Evolutionary conservation across 2,329 filamentous ascomycete species (phyloP).

Genomic region (Lachnellula suecica): DNA sequence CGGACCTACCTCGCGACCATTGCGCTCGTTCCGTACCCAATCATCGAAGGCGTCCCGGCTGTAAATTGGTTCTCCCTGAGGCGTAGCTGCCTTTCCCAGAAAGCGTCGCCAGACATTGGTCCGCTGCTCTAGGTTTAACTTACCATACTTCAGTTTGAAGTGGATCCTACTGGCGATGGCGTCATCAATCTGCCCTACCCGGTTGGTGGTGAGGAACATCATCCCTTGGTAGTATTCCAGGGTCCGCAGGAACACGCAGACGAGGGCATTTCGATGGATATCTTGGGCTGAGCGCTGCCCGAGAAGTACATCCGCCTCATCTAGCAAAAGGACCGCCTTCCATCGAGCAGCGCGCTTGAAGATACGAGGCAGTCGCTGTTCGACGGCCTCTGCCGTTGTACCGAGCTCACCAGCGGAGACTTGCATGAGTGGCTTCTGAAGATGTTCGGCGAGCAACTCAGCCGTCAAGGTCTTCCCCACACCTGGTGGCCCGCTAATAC

Average conservation of each 20-base stretch:
- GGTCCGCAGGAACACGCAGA: conserved; percentile 34
- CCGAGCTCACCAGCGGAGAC: conserved; percentile 1
- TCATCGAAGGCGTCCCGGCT: conserved; percentile 10
- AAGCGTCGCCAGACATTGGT: conserved; percentile 9
- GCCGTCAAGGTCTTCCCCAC: background rate
- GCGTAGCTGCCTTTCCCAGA: conserved; percentile 6
- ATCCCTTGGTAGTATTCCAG: conserved; percentile 41
- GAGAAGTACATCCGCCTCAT: no score
- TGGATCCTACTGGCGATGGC: conserved; percentile 16
- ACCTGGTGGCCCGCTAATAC: background rate
- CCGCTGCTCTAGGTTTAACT: conserved; percentile 10
- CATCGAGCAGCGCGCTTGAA: conserved; percentile 38
- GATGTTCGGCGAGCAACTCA: background rate
- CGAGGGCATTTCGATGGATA: conserved; percentile 32
- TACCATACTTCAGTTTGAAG: conserved; percentile 19
- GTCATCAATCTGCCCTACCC: conserved; percentile 19
- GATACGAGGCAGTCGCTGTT: conserved; percentile 1
- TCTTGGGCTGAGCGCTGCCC: conserved; percentile 26
- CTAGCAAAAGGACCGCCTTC: conserved; percentile 67
- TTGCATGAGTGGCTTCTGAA: conserved; percentile 1
- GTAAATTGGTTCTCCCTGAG: conserved; percentile 9
- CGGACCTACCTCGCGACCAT: conserved; percentile 13
- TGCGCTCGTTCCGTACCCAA: conserved; percentile 10
- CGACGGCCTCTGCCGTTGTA: background rate
- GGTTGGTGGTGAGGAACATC: conserved; percentile 37